phyloP scores from a whole-genome alignment of 2,329 filamentous ascomycete species.

The Neonectria ditissima region DNA sequence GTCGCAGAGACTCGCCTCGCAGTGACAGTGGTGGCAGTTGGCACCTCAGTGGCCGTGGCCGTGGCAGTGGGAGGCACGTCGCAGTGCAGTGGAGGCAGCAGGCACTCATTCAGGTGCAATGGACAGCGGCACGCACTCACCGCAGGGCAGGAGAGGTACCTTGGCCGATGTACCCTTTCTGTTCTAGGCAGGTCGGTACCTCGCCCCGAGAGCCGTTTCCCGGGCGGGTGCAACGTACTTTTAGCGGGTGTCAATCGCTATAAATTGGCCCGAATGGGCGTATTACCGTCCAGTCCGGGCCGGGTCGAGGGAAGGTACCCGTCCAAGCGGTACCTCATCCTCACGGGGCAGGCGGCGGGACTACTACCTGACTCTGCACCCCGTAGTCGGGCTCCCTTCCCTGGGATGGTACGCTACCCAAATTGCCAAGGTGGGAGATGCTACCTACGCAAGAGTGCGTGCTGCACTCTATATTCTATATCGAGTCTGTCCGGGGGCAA shows the following conservation, averaged over 20 bases:
- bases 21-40: background rate
- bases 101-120: background rate
- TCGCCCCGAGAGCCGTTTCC: slow-evolving; percentile 15
- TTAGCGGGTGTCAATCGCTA: slow-evolving; percentile 19
- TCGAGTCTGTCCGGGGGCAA: background rate
- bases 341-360: slow-evolving; percentile 14
- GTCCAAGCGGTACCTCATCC: slow-evolving; percentile 21
- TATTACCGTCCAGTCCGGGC: slow-evolving; percentile 26
- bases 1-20: slow-evolving; percentile 25
- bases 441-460: background rate
- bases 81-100: background rate
- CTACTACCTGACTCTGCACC: background rate
- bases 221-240: slow-evolving; percentile 4
- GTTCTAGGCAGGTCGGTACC: slow-evolving; percentile 29
- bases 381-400: slow-evolving; percentile 5
- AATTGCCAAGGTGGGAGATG: background rate
- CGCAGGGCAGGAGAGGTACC: slow-evolving; percentile 8
- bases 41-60: too few relatives aligned
- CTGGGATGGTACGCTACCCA: slow-evolving; percentile 12
- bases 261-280: slow-evolving; percentile 9
- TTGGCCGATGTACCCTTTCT: slow-evolving; percentile 18
- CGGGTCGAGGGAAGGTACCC: slow-evolving; percentile 37
- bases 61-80: slow-evolving; percentile 1
- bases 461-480: background rate
- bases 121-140: slow-evolving; percentile 4